These are phyloP conservation scores for Podila epicladia DNA, from an alignment of 192 early-diverging fungal species.

Conservation along the genomic window DNA sequence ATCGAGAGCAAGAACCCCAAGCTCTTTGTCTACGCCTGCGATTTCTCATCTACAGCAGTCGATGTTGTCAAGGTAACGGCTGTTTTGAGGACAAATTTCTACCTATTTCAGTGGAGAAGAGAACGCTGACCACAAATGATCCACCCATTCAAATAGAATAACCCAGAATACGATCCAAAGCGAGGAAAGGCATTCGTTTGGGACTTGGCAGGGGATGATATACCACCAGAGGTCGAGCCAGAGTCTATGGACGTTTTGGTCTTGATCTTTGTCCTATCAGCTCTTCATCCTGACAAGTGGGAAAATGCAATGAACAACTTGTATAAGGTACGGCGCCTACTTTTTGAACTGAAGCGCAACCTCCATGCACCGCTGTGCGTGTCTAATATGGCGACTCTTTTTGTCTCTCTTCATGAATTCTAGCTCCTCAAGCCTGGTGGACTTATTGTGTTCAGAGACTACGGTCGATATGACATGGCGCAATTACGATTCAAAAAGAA, in stretches of 20 bases:
- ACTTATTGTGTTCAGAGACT: slow-evolving; percentile 90
- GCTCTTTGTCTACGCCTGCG: slow-evolving; percentile 92
- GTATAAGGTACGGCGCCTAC: slow-evolving; percentile 59
- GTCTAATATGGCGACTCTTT: background rate
- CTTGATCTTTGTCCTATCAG: slow-evolving; percentile 97
- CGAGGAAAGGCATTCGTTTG: slow-evolving; percentile 93
- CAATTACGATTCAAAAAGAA: slow-evolving; percentile 97
- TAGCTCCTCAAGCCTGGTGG: slow-evolving; percentile 91
- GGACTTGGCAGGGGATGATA: slow-evolving; percentile 83
- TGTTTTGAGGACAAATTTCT: background rate
- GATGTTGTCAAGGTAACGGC: slow-evolving; percentile 82
- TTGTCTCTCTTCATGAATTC: background rate
- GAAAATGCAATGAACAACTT: slow-evolving; percentile 84
- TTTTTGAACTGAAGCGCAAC: background rate
- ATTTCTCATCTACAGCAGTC: slow-evolving; percentile 91
- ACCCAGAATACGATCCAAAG: slow-evolving; percentile 72
- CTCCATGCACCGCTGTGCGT: background rate
- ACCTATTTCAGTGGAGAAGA: background rate
- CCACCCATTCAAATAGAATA: slow-evolving; percentile 45
- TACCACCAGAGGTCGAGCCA: slow-evolving; percentile 77
- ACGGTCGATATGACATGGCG: slow-evolving; percentile 97
- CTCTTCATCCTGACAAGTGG: slow-evolving; percentile 89
- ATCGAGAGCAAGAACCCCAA: slow-evolving; percentile 76
- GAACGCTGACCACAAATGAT: background rate
- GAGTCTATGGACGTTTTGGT: slow-evolving; percentile 90